Evolutionary conservation across 2,329 filamentous ascomycete species (phyloP), one percentile per base, ranked within the genome.

Genomic region (Pseudogymnoascus sp.): DNA sequence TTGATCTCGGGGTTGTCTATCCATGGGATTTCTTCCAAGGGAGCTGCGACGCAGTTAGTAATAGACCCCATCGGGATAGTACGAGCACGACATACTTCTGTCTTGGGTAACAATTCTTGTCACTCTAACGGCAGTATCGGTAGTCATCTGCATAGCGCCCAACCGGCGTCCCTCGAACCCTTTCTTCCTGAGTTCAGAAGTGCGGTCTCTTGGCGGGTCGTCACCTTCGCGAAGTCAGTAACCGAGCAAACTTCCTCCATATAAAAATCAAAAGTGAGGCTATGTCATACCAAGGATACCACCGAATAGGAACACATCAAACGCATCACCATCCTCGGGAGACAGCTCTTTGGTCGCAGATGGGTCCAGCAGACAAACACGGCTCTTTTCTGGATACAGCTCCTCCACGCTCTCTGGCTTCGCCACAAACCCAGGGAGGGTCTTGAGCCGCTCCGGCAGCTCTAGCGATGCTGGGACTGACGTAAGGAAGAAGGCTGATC

Each of bases 61-160:
- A 59, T 29, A 2, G 17, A 58, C 11, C 29, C 15, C 24, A 26
- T 21, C n/a, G 15, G 50, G 7, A 17, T 17, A 13, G 21, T 21
- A 11, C 26, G n/a, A 31, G 29, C 8, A 58, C 50, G 62, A 71
- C 82, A 66, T 75, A 95, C 92, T 83, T 77, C 88, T 88, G 66
- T 92, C 84, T 70, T 96, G 89, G 9, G 92, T 86, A 5, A 97
- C 89, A 68, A 95, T 87, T 66, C 94, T 84, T 33, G 94, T 97
- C 47, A 97, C 93, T 67, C 94, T 84, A 59, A 97, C 94, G 4
- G 94, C 94, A 17, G 94, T 99, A 73, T 99, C 94, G 4, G 94
- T 99, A 2, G 94, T 97, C 93, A 99, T 97, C 75, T 99, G 94
- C 68, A 92, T 87, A 6, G 93, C 90, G 0, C 94, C 94, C 31